Conservation (phyloP, 192 early-diverging fungal species). For the Coemansia sp. region DNA sequence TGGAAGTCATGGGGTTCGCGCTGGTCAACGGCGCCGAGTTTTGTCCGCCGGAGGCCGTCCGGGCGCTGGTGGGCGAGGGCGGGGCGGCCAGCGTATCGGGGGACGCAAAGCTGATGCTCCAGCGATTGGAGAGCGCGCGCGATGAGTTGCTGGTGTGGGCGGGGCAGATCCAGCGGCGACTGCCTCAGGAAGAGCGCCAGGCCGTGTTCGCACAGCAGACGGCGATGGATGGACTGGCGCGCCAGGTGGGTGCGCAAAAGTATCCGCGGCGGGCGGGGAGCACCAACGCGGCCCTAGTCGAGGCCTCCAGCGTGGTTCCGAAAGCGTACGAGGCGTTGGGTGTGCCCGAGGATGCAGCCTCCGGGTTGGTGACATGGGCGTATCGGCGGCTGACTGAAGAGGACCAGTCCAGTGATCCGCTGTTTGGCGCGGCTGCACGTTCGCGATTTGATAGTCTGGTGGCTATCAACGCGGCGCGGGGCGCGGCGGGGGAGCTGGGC, state of each 20-base stretch:
- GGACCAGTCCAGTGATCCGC: conserved; percentile 20
- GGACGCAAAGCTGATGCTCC: not conserved
- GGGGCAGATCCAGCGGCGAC: conserved; percentile 19
- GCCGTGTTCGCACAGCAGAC: not conserved
- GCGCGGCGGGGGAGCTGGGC: conserved; percentile 33
- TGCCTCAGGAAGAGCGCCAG: conserved; percentile 20
- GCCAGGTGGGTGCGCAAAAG: conserved; percentile 6
- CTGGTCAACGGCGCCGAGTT: conserved; percentile 8
- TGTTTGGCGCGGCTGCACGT: conserved; percentile 10
- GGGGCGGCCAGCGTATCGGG: no score
- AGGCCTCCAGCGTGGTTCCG: not conserved
- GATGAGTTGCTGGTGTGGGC: conserved; percentile 23
- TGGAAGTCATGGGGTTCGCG: conserved; percentile 34
- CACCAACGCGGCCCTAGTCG: not conserved
- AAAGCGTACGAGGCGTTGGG: conserved; percentile 36
- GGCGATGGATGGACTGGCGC: not conserved
- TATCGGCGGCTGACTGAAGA: conserved; percentile 49
- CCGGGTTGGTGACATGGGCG: conserved; percentile 50
- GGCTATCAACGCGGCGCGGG: conserved; percentile 25
- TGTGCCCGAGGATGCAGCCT: conserved; percentile 42
- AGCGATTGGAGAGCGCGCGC: conserved; percentile 11
- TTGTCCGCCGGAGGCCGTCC: conserved; percentile 12
- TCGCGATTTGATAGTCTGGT: conserved; percentile 47
- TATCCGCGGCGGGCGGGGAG: conserved; percentile 4
- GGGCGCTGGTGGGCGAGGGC: no score